Conservation (phyloP, 2,329 filamentous ascomycete genomes). For the Talaromyces sp. region DNA sequence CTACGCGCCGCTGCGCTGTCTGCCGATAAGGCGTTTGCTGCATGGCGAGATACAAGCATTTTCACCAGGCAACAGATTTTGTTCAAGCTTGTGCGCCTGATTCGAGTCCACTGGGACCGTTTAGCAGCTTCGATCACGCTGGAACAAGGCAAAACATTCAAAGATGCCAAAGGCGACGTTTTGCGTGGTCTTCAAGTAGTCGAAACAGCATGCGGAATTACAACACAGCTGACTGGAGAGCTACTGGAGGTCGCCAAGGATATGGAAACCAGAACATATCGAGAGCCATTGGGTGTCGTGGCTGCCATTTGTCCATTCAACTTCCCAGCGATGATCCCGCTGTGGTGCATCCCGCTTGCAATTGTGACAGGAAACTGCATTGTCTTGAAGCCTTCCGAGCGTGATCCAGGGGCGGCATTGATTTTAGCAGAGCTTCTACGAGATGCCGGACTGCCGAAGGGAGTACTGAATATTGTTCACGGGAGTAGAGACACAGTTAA, state of each 20-base stretch:
- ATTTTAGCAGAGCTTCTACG: constrained; percentile 59
- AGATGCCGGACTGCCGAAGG: constrained; percentile 60
- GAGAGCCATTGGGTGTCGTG: constrained; percentile 59
- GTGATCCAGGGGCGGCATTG: constrained; percentile 61
- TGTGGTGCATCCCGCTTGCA: constrained; percentile 60
- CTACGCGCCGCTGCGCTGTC: constrained; percentile 54
- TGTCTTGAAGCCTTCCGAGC: constrained; percentile 62
- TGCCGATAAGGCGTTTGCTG: constrained; percentile 57
- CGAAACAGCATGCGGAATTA: constrained; percentile 62
- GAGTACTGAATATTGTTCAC: constrained; percentile 63
- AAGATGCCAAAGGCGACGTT: constrained; percentile 60
- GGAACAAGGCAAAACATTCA: constrained; percentile 64
- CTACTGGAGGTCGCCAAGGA: constrained; percentile 63
- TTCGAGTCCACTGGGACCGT: constrained; percentile 59
- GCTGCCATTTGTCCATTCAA: constrained; percentile 59
- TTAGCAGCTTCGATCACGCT: constrained; percentile 60
- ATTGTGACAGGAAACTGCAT: constrained; percentile 59
- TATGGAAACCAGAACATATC: constrained; percentile 63
- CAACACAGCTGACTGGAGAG: constrained; percentile 59
- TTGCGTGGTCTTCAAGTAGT: constrained; percentile 61
- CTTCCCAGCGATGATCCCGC: constrained; percentile 65
- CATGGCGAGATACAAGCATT: constrained; percentile 56
- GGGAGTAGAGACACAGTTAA: constrained; percentile 61
- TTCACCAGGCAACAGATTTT: constrained; percentile 58
- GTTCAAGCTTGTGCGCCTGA: constrained; percentile 60